phyloP scores from a whole-genome alignment of 305 asterid species.

The Salvia sclarea region DNA sequence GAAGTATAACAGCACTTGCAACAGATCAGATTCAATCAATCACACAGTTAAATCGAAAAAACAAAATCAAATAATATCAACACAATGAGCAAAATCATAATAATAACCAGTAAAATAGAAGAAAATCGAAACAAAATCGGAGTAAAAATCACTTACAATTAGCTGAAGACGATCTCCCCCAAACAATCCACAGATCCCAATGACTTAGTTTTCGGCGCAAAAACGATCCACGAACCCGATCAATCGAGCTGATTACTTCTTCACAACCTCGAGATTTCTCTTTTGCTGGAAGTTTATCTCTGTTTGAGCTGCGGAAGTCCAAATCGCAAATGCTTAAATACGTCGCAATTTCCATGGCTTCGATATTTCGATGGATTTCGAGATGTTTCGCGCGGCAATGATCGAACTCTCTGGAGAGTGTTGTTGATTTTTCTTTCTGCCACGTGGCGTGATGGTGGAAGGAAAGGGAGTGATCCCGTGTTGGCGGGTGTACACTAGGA shows the following conservation, averaged over 20 bases:
- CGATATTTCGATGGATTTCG: constrained; percentile 50
- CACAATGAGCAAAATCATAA: neutral
- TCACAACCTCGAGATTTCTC: constrained; percentile 24
- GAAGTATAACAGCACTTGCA: neutral
- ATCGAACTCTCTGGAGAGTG: constrained; percentile 35
- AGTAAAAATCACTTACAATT: constrained; percentile 36
- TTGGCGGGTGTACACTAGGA: neutral
- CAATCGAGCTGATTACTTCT: neutral
- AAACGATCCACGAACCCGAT: constrained; percentile 56
- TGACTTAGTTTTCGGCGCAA: constrained; percentile 43
- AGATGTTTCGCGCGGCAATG: constrained; percentile 64
- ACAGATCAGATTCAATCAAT: neutral
- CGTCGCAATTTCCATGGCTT: neutral
- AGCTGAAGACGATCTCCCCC: constrained; percentile 35
- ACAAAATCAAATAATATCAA: neutral
- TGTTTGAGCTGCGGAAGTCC: neutral
- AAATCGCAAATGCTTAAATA: constrained; percentile 29
- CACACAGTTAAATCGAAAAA: neutral
- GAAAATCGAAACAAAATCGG: neutral
- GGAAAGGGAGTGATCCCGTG: neutral
- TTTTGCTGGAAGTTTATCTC: neutral
- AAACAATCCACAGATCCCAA: constrained; percentile 53
- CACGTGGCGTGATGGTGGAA: constrained; percentile 38
- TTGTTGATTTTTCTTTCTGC: constrained; percentile 27
- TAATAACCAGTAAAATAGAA: neutral